Evolutionary conservation across 106 monocot species (phyloP).

Genomic region (Vanilla planifolia): DNA sequence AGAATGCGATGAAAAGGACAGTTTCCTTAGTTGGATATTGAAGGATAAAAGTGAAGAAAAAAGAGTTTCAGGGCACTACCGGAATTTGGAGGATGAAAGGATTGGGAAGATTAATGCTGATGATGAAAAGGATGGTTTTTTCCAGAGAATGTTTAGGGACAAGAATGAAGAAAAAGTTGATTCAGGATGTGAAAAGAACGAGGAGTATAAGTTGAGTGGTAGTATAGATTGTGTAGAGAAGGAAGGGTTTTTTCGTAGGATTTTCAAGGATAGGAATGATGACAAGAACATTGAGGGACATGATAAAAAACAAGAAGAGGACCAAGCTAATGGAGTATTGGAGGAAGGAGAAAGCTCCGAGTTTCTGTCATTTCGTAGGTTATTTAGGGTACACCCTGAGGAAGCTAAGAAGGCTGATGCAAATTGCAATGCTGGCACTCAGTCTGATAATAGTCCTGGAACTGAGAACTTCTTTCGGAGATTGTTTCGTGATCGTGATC

Average conservation of each 20-base stretch:
- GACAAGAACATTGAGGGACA: conserved; percentile 47
- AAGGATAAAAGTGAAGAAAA: conserved; percentile 62
- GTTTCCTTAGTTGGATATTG: conserved; percentile 50
- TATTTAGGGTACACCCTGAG: conserved; percentile 90
- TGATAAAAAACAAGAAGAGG: conserved; percentile 31
- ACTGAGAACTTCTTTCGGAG: conserved; percentile 85
- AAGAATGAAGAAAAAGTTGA: conserved; percentile 53
- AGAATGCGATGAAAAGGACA: conserved; percentile 50
- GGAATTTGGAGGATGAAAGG: conserved; percentile 26
- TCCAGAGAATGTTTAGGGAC: conserved; percentile 80
- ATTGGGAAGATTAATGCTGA: conserved; percentile 33
- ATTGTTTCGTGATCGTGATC: conserved; percentile 87
- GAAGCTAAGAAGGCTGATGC: conserved; percentile 45
- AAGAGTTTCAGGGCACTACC: conserved; percentile 20
- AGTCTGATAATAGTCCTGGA: conserved; percentile 78
- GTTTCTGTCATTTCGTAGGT: conserved; percentile 73
- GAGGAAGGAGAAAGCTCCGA: conserved; percentile 88
- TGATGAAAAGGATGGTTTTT: conserved; percentile 67
- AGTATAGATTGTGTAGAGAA: conserved; percentile 42
- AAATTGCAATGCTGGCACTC: conserved; percentile 25
- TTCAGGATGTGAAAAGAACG: conserved; percentile 36
- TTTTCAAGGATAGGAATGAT: conserved; percentile 89
- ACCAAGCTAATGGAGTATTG: conserved; percentile 19
- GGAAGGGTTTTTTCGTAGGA: conserved; percentile 69
- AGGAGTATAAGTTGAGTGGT: conserved; percentile 26